These are phyloP conservation scores for Scutellaria galericulata DNA, from an alignment of 257 asterid genomes.

Conservation along the genomic window DNA sequence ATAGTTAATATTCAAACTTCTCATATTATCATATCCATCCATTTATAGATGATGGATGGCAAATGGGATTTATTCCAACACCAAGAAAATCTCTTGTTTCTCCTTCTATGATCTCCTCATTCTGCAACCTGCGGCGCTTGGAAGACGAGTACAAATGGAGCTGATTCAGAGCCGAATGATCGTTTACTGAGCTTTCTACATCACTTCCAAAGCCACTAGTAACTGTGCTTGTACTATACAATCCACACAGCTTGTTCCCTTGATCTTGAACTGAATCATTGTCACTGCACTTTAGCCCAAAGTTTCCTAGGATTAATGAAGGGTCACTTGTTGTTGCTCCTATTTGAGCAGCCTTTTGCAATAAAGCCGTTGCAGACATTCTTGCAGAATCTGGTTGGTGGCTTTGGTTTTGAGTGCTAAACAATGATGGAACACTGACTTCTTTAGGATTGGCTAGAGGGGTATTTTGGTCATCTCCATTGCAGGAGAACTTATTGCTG, in stretches of 20 bases:
- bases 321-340: conserved; percentile 67
- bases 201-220: conserved; percentile 44
- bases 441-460: conserved; percentile 36
- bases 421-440: conserved; percentile 55
- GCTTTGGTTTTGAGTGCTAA: conserved; percentile 48
- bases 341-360: conserved; percentile 79
- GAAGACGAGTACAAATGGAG: conserved; percentile 54
- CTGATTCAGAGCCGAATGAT: conserved; percentile 45
- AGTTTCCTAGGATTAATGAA: conserved; percentile 52
- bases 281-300: conserved; percentile 48
- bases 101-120: conserved; percentile 51
- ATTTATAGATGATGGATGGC: conserved; percentile 33
- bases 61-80: conserved; percentile 62
- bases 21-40: conserved; percentile 25
- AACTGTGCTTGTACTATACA: conserved; percentile 47
- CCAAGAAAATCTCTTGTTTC: conserved; percentile 94
- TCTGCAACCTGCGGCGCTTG: conserved; percentile 50
- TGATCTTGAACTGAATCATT: conserved; percentile 34
- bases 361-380: conserved; percentile 79
- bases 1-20: neutral
- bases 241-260: conserved; percentile 47
- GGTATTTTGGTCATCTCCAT: conserved; percentile 24
- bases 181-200: conserved; percentile 48
- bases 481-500: conserved; percentile 42
- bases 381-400: conserved; percentile 45